phyloP scores from a whole-genome alignment of 1,284 basidiomycete genomes.

The Melampsora americana region DNA sequence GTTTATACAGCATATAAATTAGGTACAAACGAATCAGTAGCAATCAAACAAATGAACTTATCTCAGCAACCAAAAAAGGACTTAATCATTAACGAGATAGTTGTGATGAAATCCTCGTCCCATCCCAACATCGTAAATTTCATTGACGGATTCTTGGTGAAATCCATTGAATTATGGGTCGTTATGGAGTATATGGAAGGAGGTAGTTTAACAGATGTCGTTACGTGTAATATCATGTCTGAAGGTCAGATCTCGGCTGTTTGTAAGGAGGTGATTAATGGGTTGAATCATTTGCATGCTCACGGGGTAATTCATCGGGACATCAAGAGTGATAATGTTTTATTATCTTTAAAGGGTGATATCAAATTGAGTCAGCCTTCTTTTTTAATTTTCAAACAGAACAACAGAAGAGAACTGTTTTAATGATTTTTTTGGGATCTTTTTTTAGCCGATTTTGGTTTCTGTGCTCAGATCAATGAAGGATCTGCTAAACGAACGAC shows the following conservation, averaged over 20 bases:
- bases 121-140: constrained; percentile 99
- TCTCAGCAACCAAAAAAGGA: constrained; percentile 99
- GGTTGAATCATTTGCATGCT: constrained; percentile 83
- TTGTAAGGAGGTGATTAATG: constrained; percentile 81
- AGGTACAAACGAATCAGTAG: constrained; percentile 85
- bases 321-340: constrained; percentile 96
- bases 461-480: constrained; percentile 95
- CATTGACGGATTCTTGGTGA: constrained; percentile 95
- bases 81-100: constrained; percentile 98
- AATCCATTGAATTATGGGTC: constrained; percentile 92
- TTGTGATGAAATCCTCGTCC: constrained; percentile 92
- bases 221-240: constrained; percentile 94
- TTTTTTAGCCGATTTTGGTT: constrained; percentile 86
- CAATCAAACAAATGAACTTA: constrained; percentile 99
- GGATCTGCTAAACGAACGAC: constrained; percentile 89
- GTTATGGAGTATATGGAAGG: constrained; percentile 99
- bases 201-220: constrained; percentile 81
- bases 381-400: constrained; percentile 4
- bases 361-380: constrained; percentile 85
- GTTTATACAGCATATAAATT: constrained; percentile 98
- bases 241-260: constrained; percentile 89
- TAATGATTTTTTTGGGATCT: constrained; percentile 33
- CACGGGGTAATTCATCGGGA: constrained; percentile 96
- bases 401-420: constrained; percentile 13
- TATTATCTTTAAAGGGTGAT: constrained; percentile 85